Conservation (phyloP, 108 stramenopile species). For the Craspedostauros australis region DNA sequence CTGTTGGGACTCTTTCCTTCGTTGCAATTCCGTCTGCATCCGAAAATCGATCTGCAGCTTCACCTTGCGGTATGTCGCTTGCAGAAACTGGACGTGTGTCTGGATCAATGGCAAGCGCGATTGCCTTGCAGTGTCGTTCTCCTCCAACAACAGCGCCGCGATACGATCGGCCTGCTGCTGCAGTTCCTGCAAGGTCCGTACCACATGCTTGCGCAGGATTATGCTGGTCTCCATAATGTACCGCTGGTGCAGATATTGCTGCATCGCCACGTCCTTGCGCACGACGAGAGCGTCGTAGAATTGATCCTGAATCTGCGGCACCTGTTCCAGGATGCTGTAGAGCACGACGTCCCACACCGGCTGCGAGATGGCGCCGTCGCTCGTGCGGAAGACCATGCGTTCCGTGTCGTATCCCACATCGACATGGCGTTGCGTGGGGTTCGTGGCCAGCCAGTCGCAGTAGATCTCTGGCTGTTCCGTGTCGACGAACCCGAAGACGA, state of each 20-base stretch:
- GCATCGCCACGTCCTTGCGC: constrained; percentile 37
- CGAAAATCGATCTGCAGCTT: no score
- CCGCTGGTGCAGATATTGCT: no score
- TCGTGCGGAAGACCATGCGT: constrained; percentile 50
- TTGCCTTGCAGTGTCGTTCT: no score
- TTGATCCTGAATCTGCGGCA: constrained; percentile 23
- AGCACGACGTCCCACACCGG: constrained; percentile 58
- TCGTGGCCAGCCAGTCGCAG: constrained; percentile 40
- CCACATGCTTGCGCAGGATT: constrained; percentile 48
- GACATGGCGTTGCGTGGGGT: constrained; percentile 39
- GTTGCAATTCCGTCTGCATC: no score
- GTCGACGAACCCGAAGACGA: constrained; percentile 56
- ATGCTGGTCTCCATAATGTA: constrained; percentile 39
- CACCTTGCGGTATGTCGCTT: no score
- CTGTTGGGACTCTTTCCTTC: no score
- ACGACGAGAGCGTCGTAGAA: constrained; percentile 50
- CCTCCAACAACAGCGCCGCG: no score
- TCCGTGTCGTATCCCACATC: constrained; percentile 45
- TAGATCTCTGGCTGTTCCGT: constrained; percentile 30
- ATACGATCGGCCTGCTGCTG: constrained; percentile 24
- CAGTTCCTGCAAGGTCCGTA: constrained; percentile 35
- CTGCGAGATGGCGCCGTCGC: constrained; percentile 42
- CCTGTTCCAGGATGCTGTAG: constrained; percentile 29
- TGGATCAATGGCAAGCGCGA: no score
- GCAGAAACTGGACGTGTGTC: no score